Conservation (phyloP, 2,329 filamentous ascomycete species). For the Esteya vermicola region DNA sequence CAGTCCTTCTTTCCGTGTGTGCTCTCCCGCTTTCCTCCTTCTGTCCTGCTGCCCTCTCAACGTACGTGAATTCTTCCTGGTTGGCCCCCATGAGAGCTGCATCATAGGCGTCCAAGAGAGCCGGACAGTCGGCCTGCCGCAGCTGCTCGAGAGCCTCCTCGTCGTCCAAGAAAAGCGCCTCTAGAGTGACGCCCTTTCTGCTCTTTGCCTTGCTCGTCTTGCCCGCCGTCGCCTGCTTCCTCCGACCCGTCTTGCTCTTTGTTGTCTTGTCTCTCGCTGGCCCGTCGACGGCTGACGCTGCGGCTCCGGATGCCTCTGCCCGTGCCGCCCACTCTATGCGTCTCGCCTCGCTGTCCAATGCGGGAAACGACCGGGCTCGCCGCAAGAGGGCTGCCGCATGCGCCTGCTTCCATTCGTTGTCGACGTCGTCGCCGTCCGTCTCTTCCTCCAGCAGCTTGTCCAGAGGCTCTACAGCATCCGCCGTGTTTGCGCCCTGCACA, state of each 20-base stretch:
- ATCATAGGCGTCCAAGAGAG: constrained; percentile 42
- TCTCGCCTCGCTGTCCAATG: constrained; percentile 43
- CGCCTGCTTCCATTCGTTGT: constrained; percentile 16
- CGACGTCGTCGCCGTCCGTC: constrained; percentile 29
- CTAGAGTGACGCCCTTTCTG: constrained; percentile 29
- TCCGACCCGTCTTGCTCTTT: neutral
- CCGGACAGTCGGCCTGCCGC: constrained; percentile 11
- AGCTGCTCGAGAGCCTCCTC: constrained; percentile 9
- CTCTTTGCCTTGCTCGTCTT: constrained; percentile 6
- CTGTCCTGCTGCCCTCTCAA: constrained; percentile 1
- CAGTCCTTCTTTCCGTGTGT: neutral
- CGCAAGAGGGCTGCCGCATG: constrained; percentile 51
- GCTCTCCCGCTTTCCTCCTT: neutral
- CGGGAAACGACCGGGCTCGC: constrained; percentile 64
- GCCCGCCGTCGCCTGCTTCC: neutral
- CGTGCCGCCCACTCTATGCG: constrained; percentile 31
- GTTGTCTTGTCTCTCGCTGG: no score
- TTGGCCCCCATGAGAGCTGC: constrained; percentile 64
- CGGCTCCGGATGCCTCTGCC: neutral
- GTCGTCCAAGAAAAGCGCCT: constrained; percentile 31
- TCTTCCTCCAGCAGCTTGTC: constrained; percentile 43
- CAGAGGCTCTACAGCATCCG: constrained; percentile 39
- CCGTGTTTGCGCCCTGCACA: constrained; percentile 36
- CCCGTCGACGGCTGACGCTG: neutral
- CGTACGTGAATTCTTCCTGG: constrained; percentile 72